phyloP scores from a whole-genome alignment of 2,329 filamentous ascomycete genomes.

The Bipolaris victoriae region DNA sequence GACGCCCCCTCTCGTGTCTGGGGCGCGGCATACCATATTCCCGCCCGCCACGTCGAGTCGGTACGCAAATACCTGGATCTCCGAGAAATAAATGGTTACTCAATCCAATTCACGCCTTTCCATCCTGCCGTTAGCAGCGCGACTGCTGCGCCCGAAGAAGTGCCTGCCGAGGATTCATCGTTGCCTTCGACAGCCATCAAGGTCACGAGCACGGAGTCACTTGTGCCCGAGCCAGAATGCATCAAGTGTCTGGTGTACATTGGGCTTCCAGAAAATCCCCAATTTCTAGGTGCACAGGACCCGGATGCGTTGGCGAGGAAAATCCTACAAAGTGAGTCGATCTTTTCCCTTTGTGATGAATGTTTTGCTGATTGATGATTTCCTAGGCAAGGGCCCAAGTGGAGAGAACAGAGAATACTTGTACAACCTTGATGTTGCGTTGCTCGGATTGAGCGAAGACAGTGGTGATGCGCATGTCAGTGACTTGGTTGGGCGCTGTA shows the following conservation, averaged over 20 bases:
- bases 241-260: conserved; percentile 80
- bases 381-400: conserved; percentile 68
- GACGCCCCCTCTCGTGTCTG: conserved; percentile 72
- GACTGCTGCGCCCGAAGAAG: conserved; percentile 1
- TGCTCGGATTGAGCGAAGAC: conserved; percentile 73
- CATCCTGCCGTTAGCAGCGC: conserved; percentile 59
- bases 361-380: neutral
- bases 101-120: conserved; percentile 88
- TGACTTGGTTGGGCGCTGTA: conserved; percentile 77
- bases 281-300: conserved; percentile 86
- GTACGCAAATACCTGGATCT: conserved; percentile 93
- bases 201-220: conserved; percentile 43
- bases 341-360: neutral
- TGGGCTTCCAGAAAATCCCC: conserved; percentile 88
- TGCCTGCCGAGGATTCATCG: conserved; percentile 5
- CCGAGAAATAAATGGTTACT: conserved; percentile 96
- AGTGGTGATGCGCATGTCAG: conserved; percentile 84
- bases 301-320: conserved; percentile 78
- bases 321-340: conserved; percentile 69
- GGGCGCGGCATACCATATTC: conserved; percentile 92
- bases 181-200: conserved; percentile 29
- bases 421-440: conserved; percentile 75
- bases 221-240: conserved; percentile 1
- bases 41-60: conserved; percentile 71
- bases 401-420: conserved; percentile 92